Evolutionary conservation across 108 stramenopile genomes (phyloP), one percentile per base, ranked within the genome.

Genomic region (Pseudonitzschia multiseries): DNA sequence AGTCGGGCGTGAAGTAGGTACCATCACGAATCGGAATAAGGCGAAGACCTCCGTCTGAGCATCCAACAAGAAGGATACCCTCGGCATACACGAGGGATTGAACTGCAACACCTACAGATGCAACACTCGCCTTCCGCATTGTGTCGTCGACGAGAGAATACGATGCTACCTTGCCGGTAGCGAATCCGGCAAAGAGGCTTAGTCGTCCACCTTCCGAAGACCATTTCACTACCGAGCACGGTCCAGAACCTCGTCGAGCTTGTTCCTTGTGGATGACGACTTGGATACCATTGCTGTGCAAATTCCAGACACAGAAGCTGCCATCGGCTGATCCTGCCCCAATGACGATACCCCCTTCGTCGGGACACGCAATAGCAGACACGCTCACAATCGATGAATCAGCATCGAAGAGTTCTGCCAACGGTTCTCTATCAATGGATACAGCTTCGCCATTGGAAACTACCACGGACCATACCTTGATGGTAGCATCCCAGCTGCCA

Each of bases 341-440:
- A 48, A 86, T 76, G 14, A 79, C 63, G 62, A 86, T 76, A 13
- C 83, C 79, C 33, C 74, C 75, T 5, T 61, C 69, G 24, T 80
- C 69, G 17, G 78, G 51, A 41, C 84, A 52, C 1, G 70, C 68
- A 41, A 54, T 54, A 14, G 83, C 80, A n/a, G 85, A 78, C 12
- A 89, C 81, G 27, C 78, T 86, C 0, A 83, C 85, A 44, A 89
- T 79, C 14, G 85, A 75, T 12, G 85, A 83, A 57, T 85, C 85
- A 12, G 85, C 83, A 68, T 89, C 88, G 70, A 84, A 89, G 21
- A 89, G 73, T 75, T 89, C 88, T n/a, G 85, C 88, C 8, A 89
- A 36, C 2, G 88, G 85, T 70, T 89, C 84, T 31, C 83, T 81
- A 27, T 83, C 69, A 8, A 89, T 84, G 24, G 84, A 76, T 27